A percentile compares a stretch with the other conserved stretches of the same genome.
phyloP scores from a whole-genome alignment of 2,329 filamentous ascomycete species.

The Elsinoe fawcettii region DNA sequence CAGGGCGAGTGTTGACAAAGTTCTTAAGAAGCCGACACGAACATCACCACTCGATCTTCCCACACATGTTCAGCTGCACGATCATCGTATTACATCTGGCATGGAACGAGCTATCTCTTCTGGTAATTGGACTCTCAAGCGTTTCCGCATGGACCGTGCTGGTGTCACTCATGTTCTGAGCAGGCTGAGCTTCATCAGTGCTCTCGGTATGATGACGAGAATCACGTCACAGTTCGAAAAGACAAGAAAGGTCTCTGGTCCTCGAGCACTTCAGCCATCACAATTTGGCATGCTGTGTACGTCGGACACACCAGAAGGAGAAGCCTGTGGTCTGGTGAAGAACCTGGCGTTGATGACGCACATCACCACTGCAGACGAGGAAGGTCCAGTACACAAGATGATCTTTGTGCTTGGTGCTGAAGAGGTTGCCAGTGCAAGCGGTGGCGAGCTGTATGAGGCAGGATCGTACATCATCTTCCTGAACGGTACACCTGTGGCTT shows the following conservation, averaged over 20 bases:
- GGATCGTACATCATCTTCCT: constrained; percentile 87
- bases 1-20: constrained; percentile 90
- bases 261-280: constrained; percentile 89
- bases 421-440: constrained; percentile 70
- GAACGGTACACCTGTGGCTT: constrained; percentile 86
- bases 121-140: constrained; percentile 95
- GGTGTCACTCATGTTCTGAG: constrained; percentile 95
- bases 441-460: constrained; percentile 75
- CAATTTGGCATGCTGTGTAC: constrained; percentile 98
- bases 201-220: constrained; percentile 98
- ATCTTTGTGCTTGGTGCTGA: constrained; percentile 81
- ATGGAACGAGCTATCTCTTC: constrained; percentile 96
- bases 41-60: constrained; percentile 83
- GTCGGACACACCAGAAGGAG: constrained; percentile 95
- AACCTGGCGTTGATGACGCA: constrained; percentile 98
- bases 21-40: constrained; percentile 85
- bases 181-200: constrained; percentile 89
- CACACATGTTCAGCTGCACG: constrained; percentile 73
- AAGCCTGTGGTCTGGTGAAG: constrained; percentile 95
- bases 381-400: constrained; percentile 78
- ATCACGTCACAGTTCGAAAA: constrained; percentile 99
- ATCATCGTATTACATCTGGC: constrained; percentile 79
- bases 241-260: constrained; percentile 91
- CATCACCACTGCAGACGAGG: constrained; percentile 93
- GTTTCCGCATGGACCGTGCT: constrained; percentile 97